These are phyloP conservation scores for Blepharisma stoltei DNA, from an alignment of 73 alveolate species.

Conservation along the genomic window DNA sequence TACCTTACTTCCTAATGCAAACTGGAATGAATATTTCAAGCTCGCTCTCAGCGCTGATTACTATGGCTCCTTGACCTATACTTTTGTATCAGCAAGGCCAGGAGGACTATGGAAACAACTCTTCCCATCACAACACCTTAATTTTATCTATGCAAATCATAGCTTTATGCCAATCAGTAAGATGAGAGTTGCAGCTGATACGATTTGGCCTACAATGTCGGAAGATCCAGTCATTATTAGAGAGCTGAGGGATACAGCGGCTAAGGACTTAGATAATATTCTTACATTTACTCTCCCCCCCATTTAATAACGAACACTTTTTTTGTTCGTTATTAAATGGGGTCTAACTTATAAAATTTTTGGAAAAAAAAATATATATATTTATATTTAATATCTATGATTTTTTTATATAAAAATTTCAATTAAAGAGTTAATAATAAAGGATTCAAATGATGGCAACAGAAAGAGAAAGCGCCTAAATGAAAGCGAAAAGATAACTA, in stretches of 20 bases:
- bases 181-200: slow-evolving; percentile 4
- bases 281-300: too few species aligned
- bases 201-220: neutral
- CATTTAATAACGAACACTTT: too few species aligned
- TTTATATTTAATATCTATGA: too few species aligned
- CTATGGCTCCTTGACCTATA: neutral
- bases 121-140: neutral
- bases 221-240: neutral
- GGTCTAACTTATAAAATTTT: too few species aligned
- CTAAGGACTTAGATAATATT: neutral
- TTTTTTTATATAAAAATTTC: too few species aligned
- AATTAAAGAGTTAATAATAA: too few species aligned
- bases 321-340: too few species aligned
- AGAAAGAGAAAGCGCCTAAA: too few species aligned
- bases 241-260: neutral
- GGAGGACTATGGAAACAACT: neutral
- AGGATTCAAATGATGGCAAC: too few species aligned
- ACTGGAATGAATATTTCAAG: neutral
- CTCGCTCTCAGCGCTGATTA: slow-evolving; percentile 2
- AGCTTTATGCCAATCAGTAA: slow-evolving; percentile 10
- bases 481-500: too few species aligned
- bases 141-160: slow-evolving; percentile 7
- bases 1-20: neutral
- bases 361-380: too few species aligned
- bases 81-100: neutral